A percentile compares a stretch with the other conserved stretches of the same genome.
These are phyloP conservation scores for Eragrostis curvula DNA, from an alignment of 176 grass and related monocot species.

Conservation along the genomic window DNA sequence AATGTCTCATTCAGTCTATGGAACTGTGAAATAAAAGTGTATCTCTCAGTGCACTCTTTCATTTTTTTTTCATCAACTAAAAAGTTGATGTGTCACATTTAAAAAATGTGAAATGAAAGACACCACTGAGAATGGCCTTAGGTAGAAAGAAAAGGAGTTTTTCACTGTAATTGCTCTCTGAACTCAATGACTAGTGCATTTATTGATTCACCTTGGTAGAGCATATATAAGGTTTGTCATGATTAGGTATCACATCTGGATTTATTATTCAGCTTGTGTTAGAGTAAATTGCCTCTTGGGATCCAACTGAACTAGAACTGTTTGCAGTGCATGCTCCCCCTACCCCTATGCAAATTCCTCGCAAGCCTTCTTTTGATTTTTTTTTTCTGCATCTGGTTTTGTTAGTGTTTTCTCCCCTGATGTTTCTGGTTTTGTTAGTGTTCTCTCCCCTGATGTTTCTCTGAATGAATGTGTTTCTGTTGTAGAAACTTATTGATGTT, in stretches of 20 bases:
- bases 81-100: no score
- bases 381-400: no score
- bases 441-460: neutral
- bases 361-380: neutral
- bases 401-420: no score
- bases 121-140: no score
- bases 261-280: slow-evolving; percentile 22
- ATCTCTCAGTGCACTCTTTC: no score
- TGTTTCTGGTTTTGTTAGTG: no score
- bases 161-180: slow-evolving; percentile 57
- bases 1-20: no score
- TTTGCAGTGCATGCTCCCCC: neutral
- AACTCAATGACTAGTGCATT: slow-evolving; percentile 10
- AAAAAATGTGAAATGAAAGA: no score
- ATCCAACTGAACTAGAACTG: slow-evolving; percentile 19
- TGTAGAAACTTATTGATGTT: slow-evolving; percentile 85
- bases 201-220: slow-evolving; percentile 20
- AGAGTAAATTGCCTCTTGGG: slow-evolving; percentile 2
- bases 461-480: slow-evolving; percentile 29
- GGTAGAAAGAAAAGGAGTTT: slow-evolving; percentile 55
- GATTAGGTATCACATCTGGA: slow-evolving; percentile 18
- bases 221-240: slow-evolving; percentile 4
- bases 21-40: no score
- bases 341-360: neutral
- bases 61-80: no score